Percentiles rank a stretch among this genome's conserved stretches.
phyloP scores from a whole-genome alignment of 2,329 filamentous ascomycete genomes.

The Arthrobotrys iridis region DNA sequence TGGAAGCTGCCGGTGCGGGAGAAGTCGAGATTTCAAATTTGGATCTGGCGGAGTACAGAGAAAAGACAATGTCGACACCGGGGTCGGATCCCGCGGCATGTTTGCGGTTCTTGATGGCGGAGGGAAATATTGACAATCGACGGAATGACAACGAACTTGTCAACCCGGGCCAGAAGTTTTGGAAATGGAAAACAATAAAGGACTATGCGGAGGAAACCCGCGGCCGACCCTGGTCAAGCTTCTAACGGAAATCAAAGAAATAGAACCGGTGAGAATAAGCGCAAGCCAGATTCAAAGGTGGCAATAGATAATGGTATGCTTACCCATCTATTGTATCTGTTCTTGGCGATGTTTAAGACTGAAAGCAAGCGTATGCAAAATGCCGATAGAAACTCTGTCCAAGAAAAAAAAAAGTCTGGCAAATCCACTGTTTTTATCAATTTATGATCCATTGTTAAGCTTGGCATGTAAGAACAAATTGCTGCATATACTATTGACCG shows the following conservation, averaged over 20 bases:
- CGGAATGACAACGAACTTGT: constrained; percentile 59
- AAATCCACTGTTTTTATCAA: not conserved
- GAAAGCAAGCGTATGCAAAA: no score
- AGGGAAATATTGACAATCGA: constrained; percentile 59
- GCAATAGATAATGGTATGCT: not conserved
- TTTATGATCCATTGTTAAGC: constrained; percentile 3
- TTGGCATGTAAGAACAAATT: not conserved
- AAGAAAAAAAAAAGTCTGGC: not conserved
- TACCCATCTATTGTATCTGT: no score
- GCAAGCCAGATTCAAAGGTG: not conserved
- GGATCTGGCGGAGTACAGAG: constrained; percentile 58
- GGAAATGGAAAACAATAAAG: constrained; percentile 59
- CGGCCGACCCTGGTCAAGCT: constrained; percentile 58
- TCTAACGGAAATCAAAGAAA: not conserved
- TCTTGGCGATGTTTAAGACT: no score
- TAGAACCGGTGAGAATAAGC: not conserved
- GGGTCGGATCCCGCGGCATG: constrained; percentile 58
- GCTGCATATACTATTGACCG: not conserved
- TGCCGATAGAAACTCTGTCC: no score
- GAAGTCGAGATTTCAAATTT: constrained; percentile 57
- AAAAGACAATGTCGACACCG: constrained; percentile 51
- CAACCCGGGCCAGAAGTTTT: constrained; percentile 58
- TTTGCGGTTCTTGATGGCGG: constrained; percentile 61
- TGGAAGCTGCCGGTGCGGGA: constrained; percentile 56
- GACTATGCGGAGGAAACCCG: constrained; percentile 58